Evolutionary conservation across 2,329 filamentous ascomycete species (phyloP), one percentile per base, ranked within the genome.

Genomic region (Xylaria arbuscula): DNA sequence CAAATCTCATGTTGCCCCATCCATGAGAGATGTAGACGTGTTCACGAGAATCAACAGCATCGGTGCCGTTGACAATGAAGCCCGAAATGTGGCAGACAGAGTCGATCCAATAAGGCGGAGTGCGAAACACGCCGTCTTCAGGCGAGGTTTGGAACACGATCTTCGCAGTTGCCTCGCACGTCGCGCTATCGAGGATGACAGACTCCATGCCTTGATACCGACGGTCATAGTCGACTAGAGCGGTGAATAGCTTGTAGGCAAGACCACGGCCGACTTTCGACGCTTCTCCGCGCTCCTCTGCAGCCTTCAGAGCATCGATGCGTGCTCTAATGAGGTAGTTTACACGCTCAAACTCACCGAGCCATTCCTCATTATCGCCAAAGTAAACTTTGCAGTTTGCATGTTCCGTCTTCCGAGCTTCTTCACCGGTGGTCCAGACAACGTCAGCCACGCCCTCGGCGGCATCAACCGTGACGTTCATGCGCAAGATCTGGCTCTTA

Each of bases 181-280:
- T 84, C 17, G 87, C 81, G 71, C 83, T 85, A 73, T 85, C 80
- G 7, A 90, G 80, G 42, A 89, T 83, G 7, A 90, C 86, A 63
- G 88, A 85, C 47, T 88, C 83, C 80, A 89, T 89, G 28, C 87
- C 88, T 61, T 81, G 82, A 76, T 87, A 90, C 45, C 81, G 81
- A 9, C 75, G 77, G 17, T 83, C 80, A 70, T 89, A 90, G 73
- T 89, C 86, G 6, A 89, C 88, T 0, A 89, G 79, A 50, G 85
- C 83, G 11, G 78, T 74, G 73, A 88, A 88, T 0, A 88, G 85
- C 81, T 94, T 94, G 85, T 96, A 96, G 15, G 91, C 90, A 82
- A 94, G 88, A 40, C 91, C 91, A 32, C 91, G 89, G 58, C 91
- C 87, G 70, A 94, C 87, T 80, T 92, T 91, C 77, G 92, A 91